Evolutionary conservation across 352 stramenopile species (phyloP), one percentile per base, ranked within the genome.

Genomic region (Thraustochytrium sp.): DNA sequence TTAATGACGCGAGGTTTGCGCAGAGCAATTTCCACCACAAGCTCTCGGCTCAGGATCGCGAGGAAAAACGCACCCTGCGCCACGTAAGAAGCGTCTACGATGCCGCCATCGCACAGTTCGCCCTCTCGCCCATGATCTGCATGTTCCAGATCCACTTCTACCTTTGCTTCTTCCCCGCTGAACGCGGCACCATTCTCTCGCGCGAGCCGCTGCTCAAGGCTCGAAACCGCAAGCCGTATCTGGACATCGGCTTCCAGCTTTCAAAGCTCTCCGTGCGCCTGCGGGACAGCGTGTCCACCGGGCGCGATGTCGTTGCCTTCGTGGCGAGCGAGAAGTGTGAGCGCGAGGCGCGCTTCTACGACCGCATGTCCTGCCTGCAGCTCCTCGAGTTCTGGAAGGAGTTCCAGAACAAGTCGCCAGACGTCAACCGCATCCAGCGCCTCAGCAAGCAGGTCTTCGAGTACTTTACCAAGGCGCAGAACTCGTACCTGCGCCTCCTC

Each of bases 341-440:
- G 36, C 74, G 74, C 31, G 74, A 82, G 55, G 38, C 29, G 5
- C 37, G 53, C 1, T 18, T 76, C 2, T 65, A 44, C 31, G 74
- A 82, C 34, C 74, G 53, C 8, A 56, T 65, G 9, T 42, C 53
- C 23, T 82, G 74, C 55, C 13, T 55, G 29, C n/a, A 42, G 18
- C 49, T 82, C 8, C 74, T 82, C 40, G 49, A 82, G 3, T 82
- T 82, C 44, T 82, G 74, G 74, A 82, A 82, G 46, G 74, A 82
- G 36, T 73, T 82, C 42, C 29, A 65, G 26, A 48, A 23, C 18
- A 82, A 55, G 74, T 34, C 26, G 1, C 74, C 36, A 18, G 74
- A 82, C 56, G 29, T 68, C 16, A 18, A 31, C 8, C 74, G 74
- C 23, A 44, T 82, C 26, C 74, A 73, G 42, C 26, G 18, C 4